Conservation (phyloP, 2,329 filamentous ascomycete species). For the Ophiostoma novo-ulmi region DNA sequence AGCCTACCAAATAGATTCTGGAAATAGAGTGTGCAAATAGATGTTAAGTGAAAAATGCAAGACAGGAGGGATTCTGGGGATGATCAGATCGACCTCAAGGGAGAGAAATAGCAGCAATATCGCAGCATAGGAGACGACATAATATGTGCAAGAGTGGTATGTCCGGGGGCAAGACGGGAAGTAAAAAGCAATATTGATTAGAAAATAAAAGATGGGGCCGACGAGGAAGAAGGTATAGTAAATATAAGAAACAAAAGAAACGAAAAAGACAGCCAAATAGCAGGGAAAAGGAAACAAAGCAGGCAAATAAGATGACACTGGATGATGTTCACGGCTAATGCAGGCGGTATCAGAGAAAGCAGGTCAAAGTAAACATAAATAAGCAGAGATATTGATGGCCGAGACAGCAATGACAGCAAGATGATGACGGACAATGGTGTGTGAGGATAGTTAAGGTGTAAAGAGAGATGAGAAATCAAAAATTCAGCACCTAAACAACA, state of each 20-base stretch:
- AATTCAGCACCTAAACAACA: background rate
- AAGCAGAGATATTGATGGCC: background rate
- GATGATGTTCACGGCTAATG: background rate
- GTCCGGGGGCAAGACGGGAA: background rate
- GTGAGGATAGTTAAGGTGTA: background rate
- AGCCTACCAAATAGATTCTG: background rate
- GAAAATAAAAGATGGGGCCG: background rate
- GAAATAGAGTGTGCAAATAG: background rate
- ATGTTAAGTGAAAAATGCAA: background rate
- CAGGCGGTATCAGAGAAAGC: background rate
- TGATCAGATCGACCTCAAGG: slow-evolving; percentile 3
- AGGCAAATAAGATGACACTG: background rate
- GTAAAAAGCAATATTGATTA: background rate
- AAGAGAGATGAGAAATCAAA: background rate
- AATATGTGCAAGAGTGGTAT: background rate
- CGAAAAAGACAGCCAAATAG: background rate
- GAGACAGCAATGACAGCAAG: slow-evolving; percentile 3
- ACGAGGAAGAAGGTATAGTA: too few species aligned
- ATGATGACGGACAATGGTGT: background rate
- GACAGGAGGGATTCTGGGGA: slow-evolving; percentile 6
- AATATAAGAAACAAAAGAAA: background rate
- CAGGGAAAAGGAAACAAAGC: background rate
- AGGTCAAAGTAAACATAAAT: background rate
- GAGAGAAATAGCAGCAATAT: slow-evolving; percentile 13
- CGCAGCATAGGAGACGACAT: background rate